These are phyloP conservation scores for Cadophora gregata DNA, from an alignment of 2,329 filamentous ascomycete species.

Conservation along the genomic window DNA sequence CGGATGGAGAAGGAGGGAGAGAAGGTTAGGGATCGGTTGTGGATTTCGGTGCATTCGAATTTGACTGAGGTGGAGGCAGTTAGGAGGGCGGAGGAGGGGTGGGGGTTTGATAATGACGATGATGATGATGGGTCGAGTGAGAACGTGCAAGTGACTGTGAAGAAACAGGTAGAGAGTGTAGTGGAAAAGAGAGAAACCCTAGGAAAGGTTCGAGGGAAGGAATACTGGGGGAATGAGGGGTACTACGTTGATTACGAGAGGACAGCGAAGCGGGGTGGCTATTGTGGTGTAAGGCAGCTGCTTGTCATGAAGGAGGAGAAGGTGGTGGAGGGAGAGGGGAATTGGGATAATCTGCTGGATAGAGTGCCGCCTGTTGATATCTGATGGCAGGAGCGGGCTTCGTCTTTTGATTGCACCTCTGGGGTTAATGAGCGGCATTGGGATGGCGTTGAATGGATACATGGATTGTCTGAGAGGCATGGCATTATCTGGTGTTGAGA, in stretches of 20 bases:
- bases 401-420: too few species aligned
- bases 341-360: constrained; percentile 43
- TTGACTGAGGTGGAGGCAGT: constrained; percentile 41
- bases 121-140: constrained; percentile 16
- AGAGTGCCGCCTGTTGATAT: constrained; percentile 39
- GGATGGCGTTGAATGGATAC: not conserved
- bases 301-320: constrained; percentile 49
- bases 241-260: constrained; percentile 52
- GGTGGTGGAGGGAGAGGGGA: constrained; percentile 39
- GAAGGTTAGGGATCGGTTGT: constrained; percentile 56
- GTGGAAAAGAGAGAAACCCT: constrained; percentile 33
- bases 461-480: not conserved
- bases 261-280: constrained; percentile 56
- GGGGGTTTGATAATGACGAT: constrained; percentile 33
- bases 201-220: constrained; percentile 33
- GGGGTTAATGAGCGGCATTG: not conserved
- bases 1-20: constrained; percentile 64
- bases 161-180: constrained; percentile 15
- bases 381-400: constrained; percentile 10
- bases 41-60: constrained; percentile 45
- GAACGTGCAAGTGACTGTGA: constrained; percentile 4
- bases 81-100: constrained; percentile 5
- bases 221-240: constrained; percentile 41
- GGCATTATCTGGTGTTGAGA: not conserved
- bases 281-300: constrained; percentile 61